Evolutionary conservation across 2,329 filamentous ascomycete genomes (phyloP).

Genomic region (Incumbomyces delicatus): DNA sequence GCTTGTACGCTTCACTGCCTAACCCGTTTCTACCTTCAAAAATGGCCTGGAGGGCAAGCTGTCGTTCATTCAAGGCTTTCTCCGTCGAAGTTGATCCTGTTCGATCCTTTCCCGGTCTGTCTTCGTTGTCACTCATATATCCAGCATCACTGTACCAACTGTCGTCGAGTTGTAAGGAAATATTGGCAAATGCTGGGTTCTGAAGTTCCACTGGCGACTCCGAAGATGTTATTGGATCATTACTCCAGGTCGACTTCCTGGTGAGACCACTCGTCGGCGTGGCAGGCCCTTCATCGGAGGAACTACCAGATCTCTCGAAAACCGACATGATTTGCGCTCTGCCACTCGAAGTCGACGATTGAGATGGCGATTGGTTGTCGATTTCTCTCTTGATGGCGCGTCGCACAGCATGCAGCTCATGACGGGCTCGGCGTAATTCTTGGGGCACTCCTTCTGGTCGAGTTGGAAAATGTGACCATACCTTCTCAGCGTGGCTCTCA

Average conservation of each 20-base stretch:
- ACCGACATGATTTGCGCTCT: slow-evolving; percentile 27
- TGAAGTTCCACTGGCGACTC: slow-evolving; percentile 7
- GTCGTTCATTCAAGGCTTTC: slow-evolving; percentile 14
- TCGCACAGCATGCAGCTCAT: slow-evolving; percentile 26
- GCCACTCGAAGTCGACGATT: slow-evolving; percentile 24
- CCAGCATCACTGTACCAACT: slow-evolving; percentile 15
- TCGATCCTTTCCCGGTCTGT: neutral
- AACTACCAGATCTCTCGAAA: slow-evolving; percentile 37
- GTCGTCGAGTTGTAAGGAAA: slow-evolving; percentile 19
- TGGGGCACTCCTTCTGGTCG: slow-evolving; percentile 22
- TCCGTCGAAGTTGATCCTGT: slow-evolving; percentile 5
- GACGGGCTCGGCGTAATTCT: slow-evolving; percentile 28
- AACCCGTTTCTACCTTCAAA: slow-evolving; percentile 17
- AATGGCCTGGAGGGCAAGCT: slow-evolving; percentile 14
- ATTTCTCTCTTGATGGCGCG: slow-evolving; percentile 34
- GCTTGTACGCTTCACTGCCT: slow-evolving; percentile 22
- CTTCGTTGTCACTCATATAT: slow-evolving; percentile 11
- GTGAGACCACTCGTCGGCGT: slow-evolving; percentile 14
- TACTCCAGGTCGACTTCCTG: slow-evolving; percentile 18
- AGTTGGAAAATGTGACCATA: slow-evolving; percentile 32
- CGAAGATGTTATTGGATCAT: slow-evolving; percentile 9
- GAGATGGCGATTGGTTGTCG: slow-evolving; percentile 31
- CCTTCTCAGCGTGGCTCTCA: slow-evolving; percentile 34
- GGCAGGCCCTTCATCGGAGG: slow-evolving; percentile 28
- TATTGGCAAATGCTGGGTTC: slow-evolving; percentile 14